Evolutionary conservation across 2,329 filamentous ascomycete genomes (phyloP).

Genomic region (Fusarium sacchari): DNA sequence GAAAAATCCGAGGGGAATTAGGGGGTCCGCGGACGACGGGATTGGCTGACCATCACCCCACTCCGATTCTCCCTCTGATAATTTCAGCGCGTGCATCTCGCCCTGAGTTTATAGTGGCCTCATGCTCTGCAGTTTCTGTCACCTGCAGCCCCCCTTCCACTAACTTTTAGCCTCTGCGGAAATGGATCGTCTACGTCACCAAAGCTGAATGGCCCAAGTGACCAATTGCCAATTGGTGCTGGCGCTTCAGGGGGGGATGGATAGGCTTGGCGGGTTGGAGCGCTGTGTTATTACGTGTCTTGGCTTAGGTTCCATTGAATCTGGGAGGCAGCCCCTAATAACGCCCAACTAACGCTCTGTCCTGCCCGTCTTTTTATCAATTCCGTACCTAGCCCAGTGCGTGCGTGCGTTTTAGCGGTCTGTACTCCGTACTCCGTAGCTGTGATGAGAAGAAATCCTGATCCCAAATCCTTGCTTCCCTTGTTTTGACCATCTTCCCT

Average conservation of each 20-base stretch:
- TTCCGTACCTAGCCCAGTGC: background rate
- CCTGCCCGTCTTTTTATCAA: too few relatives aligned
- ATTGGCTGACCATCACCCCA: slow-evolving; percentile 6
- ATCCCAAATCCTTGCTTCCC: background rate
- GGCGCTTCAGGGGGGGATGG: background rate
- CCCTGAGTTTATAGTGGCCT: background rate
- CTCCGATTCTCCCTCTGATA: background rate
- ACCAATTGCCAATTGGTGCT: background rate
- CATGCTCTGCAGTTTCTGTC: background rate
- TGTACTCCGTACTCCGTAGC: too few relatives aligned
- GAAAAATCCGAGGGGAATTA: slow-evolving; percentile 10
- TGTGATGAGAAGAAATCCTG: slow-evolving; percentile 3
- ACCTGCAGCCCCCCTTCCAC: background rate
- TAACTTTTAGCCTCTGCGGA: background rate
- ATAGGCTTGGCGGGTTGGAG: too few relatives aligned
- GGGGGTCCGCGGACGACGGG: slow-evolving; percentile 4
- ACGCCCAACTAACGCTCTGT: background rate
- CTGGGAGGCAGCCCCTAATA: background rate
- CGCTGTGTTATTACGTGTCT: too few relatives aligned
- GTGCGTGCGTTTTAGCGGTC: background rate
- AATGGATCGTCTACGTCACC: slow-evolving; percentile 14
- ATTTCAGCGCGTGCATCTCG: background rate
- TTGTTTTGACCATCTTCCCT: background rate
- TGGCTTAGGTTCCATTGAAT: too few relatives aligned
- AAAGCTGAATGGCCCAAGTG: background rate